A percentile compares a stretch with the other conserved stretches of the same genome.
Conservation (phyloP, 169 alveolate genomes). For the Eimeria sp. region DNA sequence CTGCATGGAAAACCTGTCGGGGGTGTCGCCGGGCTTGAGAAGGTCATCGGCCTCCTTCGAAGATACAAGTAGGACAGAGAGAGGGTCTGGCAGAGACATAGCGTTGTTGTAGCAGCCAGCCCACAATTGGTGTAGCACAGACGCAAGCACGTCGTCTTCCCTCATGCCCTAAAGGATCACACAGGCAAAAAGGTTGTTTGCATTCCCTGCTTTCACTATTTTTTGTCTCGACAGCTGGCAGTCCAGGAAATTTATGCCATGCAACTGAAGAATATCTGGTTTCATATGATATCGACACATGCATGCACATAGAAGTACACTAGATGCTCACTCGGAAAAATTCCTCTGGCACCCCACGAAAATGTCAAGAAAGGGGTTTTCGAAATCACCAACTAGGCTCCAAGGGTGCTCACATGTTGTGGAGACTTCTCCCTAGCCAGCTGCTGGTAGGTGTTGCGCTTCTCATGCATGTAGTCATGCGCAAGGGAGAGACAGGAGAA, state of each 20-base stretch:
- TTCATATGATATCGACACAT: not conserved
- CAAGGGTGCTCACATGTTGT: not conserved
- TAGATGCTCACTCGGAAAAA: not conserved
- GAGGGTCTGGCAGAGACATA: conserved; percentile 22
- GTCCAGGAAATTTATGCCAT: not conserved
- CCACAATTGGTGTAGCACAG: conserved; percentile 39
- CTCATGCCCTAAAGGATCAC: conserved; percentile 69
- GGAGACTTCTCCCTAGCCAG: conserved; percentile 40
- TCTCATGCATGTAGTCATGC: not conserved
- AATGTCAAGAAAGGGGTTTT: not conserved
- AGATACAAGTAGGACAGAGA: not conserved
- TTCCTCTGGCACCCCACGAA: not conserved
- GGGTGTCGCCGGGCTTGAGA: not conserved
- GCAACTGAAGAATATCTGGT: not conserved
- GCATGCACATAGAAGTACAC: not conserved
- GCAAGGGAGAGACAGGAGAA: conserved; percentile 39
- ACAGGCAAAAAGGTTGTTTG: not conserved
- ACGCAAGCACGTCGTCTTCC: conserved; percentile 44
- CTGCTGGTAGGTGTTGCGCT: not conserved
- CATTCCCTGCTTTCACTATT: not conserved
- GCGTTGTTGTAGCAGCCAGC: conserved; percentile 41
- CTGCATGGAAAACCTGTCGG: not conserved
- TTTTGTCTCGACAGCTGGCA: not conserved
- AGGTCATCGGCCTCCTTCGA: not conserved
- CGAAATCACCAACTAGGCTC: not conserved